Base-by-base conservation (phyloP, 768 basidiomycete species). In the Cyathus striatus region DNA sequence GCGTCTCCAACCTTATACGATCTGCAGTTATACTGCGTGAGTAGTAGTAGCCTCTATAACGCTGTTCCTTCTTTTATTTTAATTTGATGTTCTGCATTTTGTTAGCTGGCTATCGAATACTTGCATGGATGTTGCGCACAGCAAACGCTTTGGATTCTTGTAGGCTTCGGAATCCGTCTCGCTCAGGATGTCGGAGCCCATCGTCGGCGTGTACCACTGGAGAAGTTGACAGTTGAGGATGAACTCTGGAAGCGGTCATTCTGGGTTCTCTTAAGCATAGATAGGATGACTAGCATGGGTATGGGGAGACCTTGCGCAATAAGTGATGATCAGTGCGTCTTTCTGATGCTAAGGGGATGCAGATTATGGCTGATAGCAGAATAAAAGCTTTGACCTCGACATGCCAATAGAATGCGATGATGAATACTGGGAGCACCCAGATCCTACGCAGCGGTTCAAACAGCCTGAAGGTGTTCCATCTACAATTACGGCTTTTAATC, bases 271-370 rank as follows among this genome's bases (percentile, higher is more conserved):
- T n/a, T n/a, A n/a, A n/a, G n/a, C n/a, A 35, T 59, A 23, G 70
- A 72, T 43, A 51, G 66, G 12, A 34, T 59, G 25, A 45, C 64
- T 30, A 73, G 73, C 30, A 61, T 72, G 4, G 72, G 72, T 35
- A 64, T 85, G 27, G 88, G 89, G 7, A 70, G 88, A 14, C 79
- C 84, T 0, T 72, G 76, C 41, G 76, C 78, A 3, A 69, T 88
- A 3, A 77, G 81, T 38, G 83, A 86, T 37, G 84, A 84, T 59
- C 86, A 87, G 79, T 82, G 48, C 44, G 81, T 62, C 33, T n/a
- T 20, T 21, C 25, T 7, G 14, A 6, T 17, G 13, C 34, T 16
- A 13, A 33, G 7, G 16, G 4, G 13, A 1, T n/a, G 6, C 40
- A 25, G 33, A n/a, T 16, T 27, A 39, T 38, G 30, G 30, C 30